Evolutionary conservation across 345 rosid species (phyloP).

Genomic region (Aquilaria malaccensis): DNA sequence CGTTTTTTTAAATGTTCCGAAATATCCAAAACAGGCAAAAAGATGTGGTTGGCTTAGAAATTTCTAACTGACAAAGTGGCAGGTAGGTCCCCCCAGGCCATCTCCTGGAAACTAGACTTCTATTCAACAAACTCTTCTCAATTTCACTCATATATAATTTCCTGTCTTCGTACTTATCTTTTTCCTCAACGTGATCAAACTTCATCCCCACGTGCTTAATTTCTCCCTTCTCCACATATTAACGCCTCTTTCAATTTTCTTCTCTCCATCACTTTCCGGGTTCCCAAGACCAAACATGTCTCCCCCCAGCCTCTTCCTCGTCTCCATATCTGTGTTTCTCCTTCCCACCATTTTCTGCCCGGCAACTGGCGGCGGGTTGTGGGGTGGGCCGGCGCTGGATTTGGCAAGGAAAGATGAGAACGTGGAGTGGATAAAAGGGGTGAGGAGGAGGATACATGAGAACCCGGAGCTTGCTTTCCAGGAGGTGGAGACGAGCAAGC

Average conservation of each 20-base stretch:
- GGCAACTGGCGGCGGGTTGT: too few relatives aligned
- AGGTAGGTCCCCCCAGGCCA: too few relatives aligned
- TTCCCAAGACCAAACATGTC: too few relatives aligned
- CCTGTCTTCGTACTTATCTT: not conserved
- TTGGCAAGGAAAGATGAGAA: constrained; percentile 34
- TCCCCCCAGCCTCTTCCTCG: too few relatives aligned
- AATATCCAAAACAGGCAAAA: too few relatives aligned
- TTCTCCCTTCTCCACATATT: not conserved
- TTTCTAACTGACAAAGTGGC: too few relatives aligned
- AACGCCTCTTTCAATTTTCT: not conserved
- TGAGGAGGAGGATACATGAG: constrained; percentile 68
- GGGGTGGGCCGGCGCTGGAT: constrained; percentile 9
- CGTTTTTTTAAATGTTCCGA: too few relatives aligned
- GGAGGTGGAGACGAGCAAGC: constrained; percentile 53
- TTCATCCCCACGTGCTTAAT: constrained; percentile 36
- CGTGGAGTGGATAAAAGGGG: constrained; percentile 44
- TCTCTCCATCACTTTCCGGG: too few relatives aligned
- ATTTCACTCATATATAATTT: too few relatives aligned
- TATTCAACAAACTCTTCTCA: too few relatives aligned
- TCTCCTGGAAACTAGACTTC: too few relatives aligned
- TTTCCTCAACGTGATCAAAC: constrained; percentile 30
- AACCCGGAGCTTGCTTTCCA: constrained; percentile 75
- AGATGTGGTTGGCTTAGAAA: too few relatives aligned
- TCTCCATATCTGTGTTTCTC: not conserved
- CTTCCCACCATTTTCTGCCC: not conserved